phyloP scores from a whole-genome alignment of 2,329 filamentous ascomycete species.

The Knufia petricola region DNA sequence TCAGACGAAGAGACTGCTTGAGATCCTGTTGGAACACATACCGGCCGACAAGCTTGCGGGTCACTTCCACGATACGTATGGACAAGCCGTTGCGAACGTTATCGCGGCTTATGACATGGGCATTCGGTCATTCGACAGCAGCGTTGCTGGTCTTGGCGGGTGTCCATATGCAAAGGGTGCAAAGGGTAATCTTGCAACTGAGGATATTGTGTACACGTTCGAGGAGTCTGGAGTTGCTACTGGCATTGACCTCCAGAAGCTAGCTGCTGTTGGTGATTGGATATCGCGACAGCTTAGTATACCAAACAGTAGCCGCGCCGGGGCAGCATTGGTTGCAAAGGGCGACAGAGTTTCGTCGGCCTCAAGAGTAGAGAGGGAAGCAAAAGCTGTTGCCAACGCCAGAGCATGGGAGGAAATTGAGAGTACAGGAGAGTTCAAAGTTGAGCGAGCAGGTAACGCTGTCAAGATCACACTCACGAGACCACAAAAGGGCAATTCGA shows the following conservation, averaged over 20 bases:
- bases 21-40: slow-evolving; percentile 42
- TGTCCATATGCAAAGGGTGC: slow-evolving; percentile 80
- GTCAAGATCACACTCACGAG: slow-evolving; percentile 28
- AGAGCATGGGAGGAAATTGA: slow-evolving; percentile 19
- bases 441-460: slow-evolving; percentile 27
- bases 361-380: background rate
- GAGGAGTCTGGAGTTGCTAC: slow-evolving; percentile 47
- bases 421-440: slow-evolving; percentile 22
- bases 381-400: background rate
- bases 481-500: slow-evolving; percentile 32
- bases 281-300: slow-evolving; percentile 56
- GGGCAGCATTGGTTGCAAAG: slow-evolving; percentile 40
- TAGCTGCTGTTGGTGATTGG: slow-evolving; percentile 63
- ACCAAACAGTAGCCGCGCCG: slow-evolving; percentile 56
- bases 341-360: background rate
- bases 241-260: slow-evolving; percentile 35
- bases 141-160: slow-evolving; percentile 70
- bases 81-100: slow-evolving; percentile 73
- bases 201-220: slow-evolving; percentile 68
- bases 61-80: slow-evolving; percentile 86
- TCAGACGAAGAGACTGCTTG: slow-evolving; percentile 27
- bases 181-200: slow-evolving; percentile 76
- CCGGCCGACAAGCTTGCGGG: slow-evolving; percentile 62
- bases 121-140: slow-evolving; percentile 67
- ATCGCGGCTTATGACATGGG: slow-evolving; percentile 69